phyloP scores from a whole-genome alignment of 2,329 filamentous ascomycete species.

The Scleromitrula shiraiana region DNA sequence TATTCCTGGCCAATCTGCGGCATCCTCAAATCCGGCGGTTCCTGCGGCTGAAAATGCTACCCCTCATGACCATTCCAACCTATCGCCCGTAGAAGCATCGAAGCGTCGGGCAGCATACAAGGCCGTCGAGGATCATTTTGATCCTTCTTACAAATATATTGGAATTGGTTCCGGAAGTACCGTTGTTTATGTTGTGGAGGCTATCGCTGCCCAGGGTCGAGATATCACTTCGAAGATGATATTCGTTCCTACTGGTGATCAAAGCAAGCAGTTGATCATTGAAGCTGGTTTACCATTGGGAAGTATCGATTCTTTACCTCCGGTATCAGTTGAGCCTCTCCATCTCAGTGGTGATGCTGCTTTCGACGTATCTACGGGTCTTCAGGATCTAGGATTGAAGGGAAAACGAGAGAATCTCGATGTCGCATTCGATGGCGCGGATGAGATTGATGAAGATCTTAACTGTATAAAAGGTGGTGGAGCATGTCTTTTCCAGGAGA shows the following conservation, averaged over 20 bases:
- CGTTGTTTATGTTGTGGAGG: constrained; percentile 78
- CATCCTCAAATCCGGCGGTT: constrained; percentile 11
- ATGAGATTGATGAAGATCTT: constrained; percentile 89
- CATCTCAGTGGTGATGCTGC: constrained; percentile 44
- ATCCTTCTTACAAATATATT: constrained; percentile 52
- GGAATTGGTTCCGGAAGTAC: constrained; percentile 78
- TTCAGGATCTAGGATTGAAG: constrained; percentile 29
- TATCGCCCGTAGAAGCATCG: constrained; percentile 54
- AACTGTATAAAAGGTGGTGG: constrained; percentile 98
- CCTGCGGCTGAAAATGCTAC: constrained; percentile 14
- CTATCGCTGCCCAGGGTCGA: constrained; percentile 56
- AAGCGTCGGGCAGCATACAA: constrained; percentile 68
- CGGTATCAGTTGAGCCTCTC: constrained; percentile 20
- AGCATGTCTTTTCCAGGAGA: constrained; percentile 97
- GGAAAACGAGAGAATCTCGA: constrained; percentile 53
- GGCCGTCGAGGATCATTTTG: constrained; percentile 67
- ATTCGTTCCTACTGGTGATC: constrained; percentile 78
- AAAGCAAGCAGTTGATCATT: constrained; percentile 80
- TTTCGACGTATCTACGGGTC: constrained; percentile 53
- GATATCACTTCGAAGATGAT: constrained; percentile 55
- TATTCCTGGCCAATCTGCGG: constrained; percentile 12
- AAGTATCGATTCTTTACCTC: constrained; percentile 30
- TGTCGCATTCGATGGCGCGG: constrained; percentile 91
- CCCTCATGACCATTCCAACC: constrained; percentile 11
- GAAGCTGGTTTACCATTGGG: constrained; percentile 69